Conservation (phyloP, 495 filamentous ascomycete species). For the Trichoderma virens region DNA sequence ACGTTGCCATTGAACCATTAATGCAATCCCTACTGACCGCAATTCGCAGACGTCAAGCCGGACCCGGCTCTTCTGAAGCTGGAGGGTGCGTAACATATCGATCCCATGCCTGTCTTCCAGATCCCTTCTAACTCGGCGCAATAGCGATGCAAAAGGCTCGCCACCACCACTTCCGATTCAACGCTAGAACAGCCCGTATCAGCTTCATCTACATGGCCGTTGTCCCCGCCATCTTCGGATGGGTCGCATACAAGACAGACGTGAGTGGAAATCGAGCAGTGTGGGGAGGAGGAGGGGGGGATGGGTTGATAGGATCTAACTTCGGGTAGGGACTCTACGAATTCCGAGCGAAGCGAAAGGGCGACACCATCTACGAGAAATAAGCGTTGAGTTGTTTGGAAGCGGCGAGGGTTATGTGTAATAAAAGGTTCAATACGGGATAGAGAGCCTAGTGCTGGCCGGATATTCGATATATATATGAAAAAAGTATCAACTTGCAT, state of each 20-base stretch:
- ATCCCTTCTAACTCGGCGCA: constrained; percentile 17
- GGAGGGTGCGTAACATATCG: constrained; percentile 11
- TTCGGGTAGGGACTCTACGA: constrained; percentile 70
- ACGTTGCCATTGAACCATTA: not conserved
- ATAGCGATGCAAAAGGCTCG: constrained; percentile 82
- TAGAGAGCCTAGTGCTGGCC: not conserved
- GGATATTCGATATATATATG: constrained; percentile 2
- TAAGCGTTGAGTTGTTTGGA: constrained; percentile 28
- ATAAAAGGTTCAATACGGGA: constrained; percentile 14
- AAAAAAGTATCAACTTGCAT: not conserved
- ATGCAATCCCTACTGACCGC: not conserved
- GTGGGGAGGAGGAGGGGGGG: not conserved
- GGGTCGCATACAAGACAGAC: constrained; percentile 68
- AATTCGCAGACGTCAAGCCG: constrained; percentile 10
- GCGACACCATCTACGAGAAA: constrained; percentile 70
- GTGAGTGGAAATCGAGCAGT: constrained; percentile 45
- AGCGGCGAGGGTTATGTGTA: constrained; percentile 16
- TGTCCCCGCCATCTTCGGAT: constrained; percentile 61
- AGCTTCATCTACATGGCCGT: constrained; percentile 64
- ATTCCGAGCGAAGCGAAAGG: constrained; percentile 76
- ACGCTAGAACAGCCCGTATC: constrained; percentile 66
- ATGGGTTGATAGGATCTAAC: not conserved
- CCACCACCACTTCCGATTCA: constrained; percentile 95
- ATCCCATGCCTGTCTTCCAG: no score
- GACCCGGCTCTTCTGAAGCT: constrained; percentile 13